Evolutionary conservation across 495 filamentous ascomycete genomes (phyloP).

Genomic region (Lophium mytilinum): DNA sequence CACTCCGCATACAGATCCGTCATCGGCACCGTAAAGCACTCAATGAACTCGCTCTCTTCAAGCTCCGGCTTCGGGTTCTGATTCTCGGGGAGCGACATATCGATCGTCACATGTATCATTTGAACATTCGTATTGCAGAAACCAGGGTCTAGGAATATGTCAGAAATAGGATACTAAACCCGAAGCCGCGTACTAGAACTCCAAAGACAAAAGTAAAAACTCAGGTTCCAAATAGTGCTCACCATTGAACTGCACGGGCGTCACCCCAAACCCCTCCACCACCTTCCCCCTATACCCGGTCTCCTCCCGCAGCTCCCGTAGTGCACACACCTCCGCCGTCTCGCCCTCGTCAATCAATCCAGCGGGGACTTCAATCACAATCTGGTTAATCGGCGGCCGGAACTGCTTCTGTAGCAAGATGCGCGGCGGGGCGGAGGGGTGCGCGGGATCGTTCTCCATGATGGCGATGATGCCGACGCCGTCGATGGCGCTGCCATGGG

Average conservation of each 20-base stretch:
- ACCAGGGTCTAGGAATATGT: conserved; percentile 55
- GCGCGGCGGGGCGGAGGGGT: conserved; percentile 44
- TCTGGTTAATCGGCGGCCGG: conserved; percentile 69
- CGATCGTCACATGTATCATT: conserved; percentile 74
- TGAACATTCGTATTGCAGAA: conserved; percentile 86
- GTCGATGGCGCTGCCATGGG: conserved; percentile 53
- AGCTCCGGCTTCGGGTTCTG: conserved; percentile 63
- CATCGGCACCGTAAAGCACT: conserved; percentile 67
- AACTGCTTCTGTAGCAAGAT: conserved; percentile 69
- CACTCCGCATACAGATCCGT: conserved; percentile 58
- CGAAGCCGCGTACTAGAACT: no score
- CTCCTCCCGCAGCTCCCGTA: conserved; percentile 89
- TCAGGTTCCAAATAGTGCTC: no score
- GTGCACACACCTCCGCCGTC: conserved; percentile 62
- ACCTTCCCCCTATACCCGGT: conserved; percentile 77
- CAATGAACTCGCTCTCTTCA: conserved; percentile 87
- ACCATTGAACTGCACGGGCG: conserved; percentile 82
- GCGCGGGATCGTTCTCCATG: conserved; percentile 54
- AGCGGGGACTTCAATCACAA: conserved; percentile 77
- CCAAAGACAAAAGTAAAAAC: no score
- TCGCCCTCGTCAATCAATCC: conserved; percentile 81
- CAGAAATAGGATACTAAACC: no score
- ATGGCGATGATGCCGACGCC: conserved; percentile 87
- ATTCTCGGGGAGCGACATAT: conserved; percentile 63
- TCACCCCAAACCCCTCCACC: conserved; percentile 36